These are phyloP conservation scores for Trichosanthes cucumerina DNA, from an alignment of 306 rosid genomes.

Conservation along the genomic window DNA sequence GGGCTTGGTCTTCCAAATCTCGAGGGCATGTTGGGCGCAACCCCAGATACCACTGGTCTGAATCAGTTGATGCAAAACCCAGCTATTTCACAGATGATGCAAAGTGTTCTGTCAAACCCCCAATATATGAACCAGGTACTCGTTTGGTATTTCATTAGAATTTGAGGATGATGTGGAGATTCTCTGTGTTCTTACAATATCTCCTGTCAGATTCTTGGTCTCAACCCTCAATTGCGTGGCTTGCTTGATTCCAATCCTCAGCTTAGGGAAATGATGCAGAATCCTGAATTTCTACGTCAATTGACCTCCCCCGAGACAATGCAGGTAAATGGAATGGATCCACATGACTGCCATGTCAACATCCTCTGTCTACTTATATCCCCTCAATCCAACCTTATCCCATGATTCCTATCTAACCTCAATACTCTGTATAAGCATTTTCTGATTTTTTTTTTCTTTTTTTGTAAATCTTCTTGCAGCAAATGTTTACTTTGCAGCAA, in stretches of 20 bases:
- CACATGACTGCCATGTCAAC: constrained; percentile 3
- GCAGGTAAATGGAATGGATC: constrained; percentile 46
- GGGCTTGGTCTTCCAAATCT: constrained; percentile 56
- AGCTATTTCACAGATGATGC: constrained; percentile 80
- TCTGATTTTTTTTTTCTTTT: neutral
- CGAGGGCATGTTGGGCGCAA: constrained; percentile 49
- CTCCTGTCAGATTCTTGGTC: constrained; percentile 44
- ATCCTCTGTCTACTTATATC: neutral
- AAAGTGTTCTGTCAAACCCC: constrained; percentile 70
- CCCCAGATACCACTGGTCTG: constrained; percentile 47
- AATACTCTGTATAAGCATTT: neutral
- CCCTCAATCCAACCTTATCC: neutral
- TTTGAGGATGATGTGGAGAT: constrained; percentile 14
- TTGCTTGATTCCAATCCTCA: constrained; percentile 58
- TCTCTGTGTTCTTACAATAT: constrained; percentile 14
- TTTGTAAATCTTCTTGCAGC: constrained; percentile 29
- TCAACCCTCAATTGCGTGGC: constrained; percentile 52
- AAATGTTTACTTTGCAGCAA: constrained; percentile 53
- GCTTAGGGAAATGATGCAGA: constrained; percentile 80
- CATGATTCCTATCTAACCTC: neutral
- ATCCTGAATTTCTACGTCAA: constrained; percentile 67
- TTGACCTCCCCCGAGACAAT: constrained; percentile 77
- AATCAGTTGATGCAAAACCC: constrained; percentile 78
- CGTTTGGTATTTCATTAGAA: neutral
- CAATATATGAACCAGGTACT: constrained; percentile 69